Base-by-base conservation (phyloP, 108 stramenopile genomes). In the Discostella pseudostelligera region DNA sequence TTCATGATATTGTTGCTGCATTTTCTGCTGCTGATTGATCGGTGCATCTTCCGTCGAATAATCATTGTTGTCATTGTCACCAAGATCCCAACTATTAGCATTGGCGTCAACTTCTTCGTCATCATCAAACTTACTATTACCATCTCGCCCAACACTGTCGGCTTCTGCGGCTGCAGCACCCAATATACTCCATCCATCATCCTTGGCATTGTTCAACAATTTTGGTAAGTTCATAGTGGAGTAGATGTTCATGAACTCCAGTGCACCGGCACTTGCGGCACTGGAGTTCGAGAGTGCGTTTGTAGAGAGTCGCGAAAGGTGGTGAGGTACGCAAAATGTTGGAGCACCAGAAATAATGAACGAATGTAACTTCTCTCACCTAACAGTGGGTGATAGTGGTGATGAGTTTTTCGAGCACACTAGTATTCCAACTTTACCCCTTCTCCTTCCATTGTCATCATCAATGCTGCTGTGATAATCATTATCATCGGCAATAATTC, bases 101-200 rank as follows among this genome's bases (percentile, higher is more conserved):
- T 17, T 62, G 12, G 28, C 16, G 25, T 50, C 44, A 19, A 4
- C 20, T 11, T n/a, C 56, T 44, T 24, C 43, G 21, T 11, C 21
- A 12, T 21, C 25, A 5, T 11, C 55, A 13, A 14, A 14, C 17
- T 50, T 28, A 22, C 29, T 49, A 21, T 65, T 43, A 1, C 59
- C 44, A 24, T 28, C 32, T n/a, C 12, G 25, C 26, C 22, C 19
- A 65, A 56, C 39, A 28, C 72, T 55, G 50, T 49, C 53, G 10
- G 91, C 72, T 19, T 78, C 74, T 19, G 83, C 81, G 13, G 83
- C 76, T 8, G 85, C 82, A 36, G 93, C 88, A 22, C 95, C 95
- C 55, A 96, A 78, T 19, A 96, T 81, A 14, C 93, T 86, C 86
- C 93, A 98, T 26, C 97, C 97, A 67, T 96, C 82, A 25, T 84